Percentiles rank a stretch among this genome's conserved stretches.
Conservation (phyloP, 805 yeast species). For the Lipomyces orientalis region DNA sequence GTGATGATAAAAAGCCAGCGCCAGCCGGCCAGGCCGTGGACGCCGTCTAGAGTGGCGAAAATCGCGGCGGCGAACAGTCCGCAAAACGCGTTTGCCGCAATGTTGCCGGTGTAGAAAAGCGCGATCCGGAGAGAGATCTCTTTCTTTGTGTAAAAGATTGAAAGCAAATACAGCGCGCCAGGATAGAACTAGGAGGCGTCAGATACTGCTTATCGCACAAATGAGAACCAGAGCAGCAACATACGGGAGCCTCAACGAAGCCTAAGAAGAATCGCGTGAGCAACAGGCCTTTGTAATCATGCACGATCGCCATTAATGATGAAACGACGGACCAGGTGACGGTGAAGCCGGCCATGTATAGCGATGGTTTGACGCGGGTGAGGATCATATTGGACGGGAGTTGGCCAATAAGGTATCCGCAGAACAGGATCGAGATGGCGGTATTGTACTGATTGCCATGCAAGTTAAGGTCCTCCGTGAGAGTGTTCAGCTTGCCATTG, state of each 20-base stretch:
- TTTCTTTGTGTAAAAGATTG: slow-evolving; percentile 48
- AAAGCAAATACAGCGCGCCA: slow-evolving; percentile 47
- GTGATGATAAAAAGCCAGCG: slow-evolving; percentile 59
- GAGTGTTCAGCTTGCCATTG: slow-evolving; percentile 53
- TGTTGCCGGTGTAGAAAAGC: slow-evolving; percentile 53
- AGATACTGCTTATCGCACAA: too few species aligned
- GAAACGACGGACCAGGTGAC: slow-evolving; percentile 50
- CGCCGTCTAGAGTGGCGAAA: slow-evolving; percentile 49
- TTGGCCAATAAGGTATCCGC: slow-evolving; percentile 42
- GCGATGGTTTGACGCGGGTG: slow-evolving; percentile 45
- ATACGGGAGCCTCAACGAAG: slow-evolving; percentile 40
- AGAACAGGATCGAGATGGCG: slow-evolving; percentile 53
- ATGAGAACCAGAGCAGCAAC: too few species aligned
- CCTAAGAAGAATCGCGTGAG: slow-evolving; percentile 47
- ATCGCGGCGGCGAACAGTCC: slow-evolving; percentile 59
- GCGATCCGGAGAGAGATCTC: slow-evolving; percentile 50
- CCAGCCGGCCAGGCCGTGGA: slow-evolving; percentile 53
- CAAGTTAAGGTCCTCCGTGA: slow-evolving; percentile 50
- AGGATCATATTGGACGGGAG: slow-evolving; percentile 34
- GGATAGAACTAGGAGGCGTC: slow-evolving; percentile 47
- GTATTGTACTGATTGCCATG: slow-evolving; percentile 19
- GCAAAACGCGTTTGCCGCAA: slow-evolving; percentile 57
- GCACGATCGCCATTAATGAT: slow-evolving; percentile 38
- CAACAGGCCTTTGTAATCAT: slow-evolving; percentile 46
- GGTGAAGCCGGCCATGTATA: slow-evolving; percentile 48